A percentile compares a stretch with the other conserved stretches of the same genome.
Evolutionary conservation across 345 rosid species (phyloP).

Genomic region (Laguncularia racemosa): DNA sequence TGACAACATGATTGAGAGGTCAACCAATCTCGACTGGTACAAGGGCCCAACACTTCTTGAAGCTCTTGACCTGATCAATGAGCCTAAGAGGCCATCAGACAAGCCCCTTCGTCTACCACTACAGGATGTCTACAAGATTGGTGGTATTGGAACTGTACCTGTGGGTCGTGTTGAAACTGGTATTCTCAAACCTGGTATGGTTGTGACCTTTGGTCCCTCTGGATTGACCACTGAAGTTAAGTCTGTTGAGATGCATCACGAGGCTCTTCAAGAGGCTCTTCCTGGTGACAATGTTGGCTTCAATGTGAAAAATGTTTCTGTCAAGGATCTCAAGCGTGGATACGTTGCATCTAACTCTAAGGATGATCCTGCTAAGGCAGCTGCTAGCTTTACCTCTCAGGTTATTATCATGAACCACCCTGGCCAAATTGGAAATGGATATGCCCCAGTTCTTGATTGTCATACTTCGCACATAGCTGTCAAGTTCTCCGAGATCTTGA

Average conservation of each 20-base stretch:
- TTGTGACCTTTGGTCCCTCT: conserved; percentile 65
- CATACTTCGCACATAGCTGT: conserved; percentile 88
- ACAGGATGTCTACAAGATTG: conserved; percentile 86
- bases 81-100: conserved; percentile 88
- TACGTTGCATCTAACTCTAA: conserved; percentile 79
- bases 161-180: conserved; percentile 81
- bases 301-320: conserved; percentile 81
- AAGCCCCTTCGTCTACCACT: conserved; percentile 90
- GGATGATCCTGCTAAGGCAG: conserved; percentile 82
- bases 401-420: conserved; percentile 96
- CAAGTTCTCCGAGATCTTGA: conserved; percentile 54
- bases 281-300: conserved; percentile 82
- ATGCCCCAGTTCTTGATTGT: conserved; percentile 81
- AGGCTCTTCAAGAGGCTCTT: conserved; percentile 67
- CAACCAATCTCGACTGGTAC: conserved; percentile 75
- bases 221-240: conserved; percentile 82
- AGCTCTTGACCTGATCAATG: conserved; percentile 52
- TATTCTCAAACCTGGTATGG: conserved; percentile 68
- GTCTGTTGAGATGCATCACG: conserved; percentile 95
- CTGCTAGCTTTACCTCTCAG: conserved; percentile 73
- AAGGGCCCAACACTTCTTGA: conserved; percentile 73
- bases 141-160: conserved; percentile 83
- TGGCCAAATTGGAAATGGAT: conserved; percentile 84
- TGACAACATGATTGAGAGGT: conserved; percentile 81
- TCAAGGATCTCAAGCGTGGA: conserved; percentile 85